Base-by-base conservation (phyloP, 371 early-diverging fungal species). In the Circinella minor region DNA sequence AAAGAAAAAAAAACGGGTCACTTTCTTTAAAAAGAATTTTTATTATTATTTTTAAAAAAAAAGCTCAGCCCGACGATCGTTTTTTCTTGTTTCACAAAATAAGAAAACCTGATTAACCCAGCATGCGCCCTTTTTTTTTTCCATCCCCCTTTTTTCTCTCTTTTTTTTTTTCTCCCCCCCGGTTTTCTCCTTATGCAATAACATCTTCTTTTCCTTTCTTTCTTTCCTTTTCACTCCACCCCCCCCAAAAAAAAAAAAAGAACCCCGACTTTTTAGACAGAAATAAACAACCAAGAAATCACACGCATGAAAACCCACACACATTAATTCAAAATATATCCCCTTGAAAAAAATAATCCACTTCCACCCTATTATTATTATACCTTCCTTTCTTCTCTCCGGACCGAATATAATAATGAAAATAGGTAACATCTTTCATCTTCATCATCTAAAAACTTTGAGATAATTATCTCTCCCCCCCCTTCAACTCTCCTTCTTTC, bases 51-150 rank as follows among this genome's bases (percentile, higher is more conserved):
- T 18, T n/a, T n/a, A n/a, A n/a, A 55, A 55, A 55, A n/a, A 20
- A n/a, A 55, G 15, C 57, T 57, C 57, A 57, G 57, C 57, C 57
- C 57, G 57, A 57, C 57, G 57, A 57, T 57, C 57, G 57, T 57
- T 34, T 34, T 11, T n/a, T 4, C 20, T 57, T 27, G 57, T 57
- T 57, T 57, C 57, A 57, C 57, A 57, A 51, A 51, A 8, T 13
- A 51, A n/a, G 5, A 51, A 57, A 57, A 57, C 36, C 57, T 34
- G 57, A 34, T 57, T 57, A 51, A 51, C 51, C 15, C 51, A 51
- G 51, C 51, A 47, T 47, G 47, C 47, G 47, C 51, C 15, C 8
- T 51, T n/a, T 51, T n/a, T 51, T 54, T 13, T 54, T 6, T 15
- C 9, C 54, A 54, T 15, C 4, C 20, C 27, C 27, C 27, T 27